Conservation (phyloP, 2,329 filamentous ascomycete genomes). For the Calonectria naviculata region DNA sequence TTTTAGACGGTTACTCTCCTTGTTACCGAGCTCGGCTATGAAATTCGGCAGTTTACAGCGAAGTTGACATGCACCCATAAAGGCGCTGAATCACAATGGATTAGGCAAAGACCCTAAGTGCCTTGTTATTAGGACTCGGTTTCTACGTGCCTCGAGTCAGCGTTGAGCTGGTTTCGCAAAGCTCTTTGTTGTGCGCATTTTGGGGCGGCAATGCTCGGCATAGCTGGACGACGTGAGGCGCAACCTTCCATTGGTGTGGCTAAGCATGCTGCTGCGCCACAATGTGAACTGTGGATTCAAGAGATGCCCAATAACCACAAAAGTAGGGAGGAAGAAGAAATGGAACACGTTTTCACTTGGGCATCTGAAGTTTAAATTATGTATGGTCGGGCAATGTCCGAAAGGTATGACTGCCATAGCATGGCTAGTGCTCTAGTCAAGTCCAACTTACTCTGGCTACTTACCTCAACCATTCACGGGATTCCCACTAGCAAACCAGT, state of each 20-base stretch:
- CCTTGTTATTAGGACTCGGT: background rate
- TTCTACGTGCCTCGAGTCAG: background rate
- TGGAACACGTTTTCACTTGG: too few species aligned
- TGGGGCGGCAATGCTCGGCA: background rate
- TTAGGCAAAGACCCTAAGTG: background rate
- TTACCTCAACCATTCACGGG: too few species aligned
- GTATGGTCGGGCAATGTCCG: too few species aligned
- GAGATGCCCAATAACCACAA: too few species aligned
- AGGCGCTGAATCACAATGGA: too few species aligned
- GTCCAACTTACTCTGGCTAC: too few species aligned
- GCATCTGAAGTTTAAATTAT: too few species aligned
- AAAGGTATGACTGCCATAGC: too few species aligned
- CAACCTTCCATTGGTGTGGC: background rate
- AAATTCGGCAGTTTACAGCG: background rate
- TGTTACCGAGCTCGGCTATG: conserved; percentile 21
- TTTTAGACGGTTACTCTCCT: conserved; percentile 1
- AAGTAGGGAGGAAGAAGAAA: background rate
- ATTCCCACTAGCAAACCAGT: background rate
- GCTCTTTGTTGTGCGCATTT: background rate
- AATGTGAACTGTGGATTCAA: background rate
- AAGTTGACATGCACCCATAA: background rate
- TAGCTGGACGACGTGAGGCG: background rate
- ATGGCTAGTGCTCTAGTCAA: too few species aligned
- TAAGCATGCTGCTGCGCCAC: background rate
- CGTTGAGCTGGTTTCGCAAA: background rate